Percentiles rank a stretch among this genome's conserved stretches.
phyloP scores from a whole-genome alignment of 164 flowering plant genomes.

The Vitis rotundifolia region DNA sequence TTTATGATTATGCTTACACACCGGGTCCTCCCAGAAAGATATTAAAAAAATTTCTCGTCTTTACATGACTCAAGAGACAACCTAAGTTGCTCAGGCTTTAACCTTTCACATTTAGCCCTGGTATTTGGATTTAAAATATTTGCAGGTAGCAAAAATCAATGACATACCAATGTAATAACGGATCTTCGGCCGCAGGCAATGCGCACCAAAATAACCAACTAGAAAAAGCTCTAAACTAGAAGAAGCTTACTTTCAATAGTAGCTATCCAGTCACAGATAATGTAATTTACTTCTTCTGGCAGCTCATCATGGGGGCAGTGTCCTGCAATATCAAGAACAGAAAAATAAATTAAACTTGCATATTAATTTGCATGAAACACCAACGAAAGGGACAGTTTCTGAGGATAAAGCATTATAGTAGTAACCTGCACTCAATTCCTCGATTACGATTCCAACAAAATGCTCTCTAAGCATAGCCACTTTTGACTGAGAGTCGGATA shows the following conservation, averaged over 20 bases:
- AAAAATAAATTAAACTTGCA: not conserved
- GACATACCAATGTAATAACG: no score
- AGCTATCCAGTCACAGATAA: constrained; percentile 57
- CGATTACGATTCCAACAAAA: constrained; percentile 42
- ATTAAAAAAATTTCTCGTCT: no score
- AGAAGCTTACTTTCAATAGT: constrained; percentile 24
- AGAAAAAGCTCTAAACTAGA: constrained; percentile 9
- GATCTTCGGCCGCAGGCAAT: no score
- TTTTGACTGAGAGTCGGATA: constrained; percentile 52
- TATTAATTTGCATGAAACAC: not conserved
- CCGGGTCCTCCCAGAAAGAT: no score
- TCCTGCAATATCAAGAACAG: constrained; percentile 37
- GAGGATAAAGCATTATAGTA: no score
- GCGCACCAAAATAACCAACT: not conserved
- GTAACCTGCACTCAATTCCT: constrained; percentile 74
- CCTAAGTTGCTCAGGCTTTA: no score
- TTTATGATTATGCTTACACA: no score
- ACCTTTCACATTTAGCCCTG: no score
- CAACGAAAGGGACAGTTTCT: no score
- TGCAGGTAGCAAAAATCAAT: no score
- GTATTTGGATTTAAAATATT: no score
- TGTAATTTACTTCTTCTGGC: constrained; percentile 74
- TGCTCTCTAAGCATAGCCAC: constrained; percentile 63
- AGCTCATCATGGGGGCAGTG: constrained; percentile 92
- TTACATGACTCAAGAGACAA: no score